Evolutionary conservation across 768 basidiomycete genomes (phyloP).

Genomic region (Suillus ampliporus): DNA sequence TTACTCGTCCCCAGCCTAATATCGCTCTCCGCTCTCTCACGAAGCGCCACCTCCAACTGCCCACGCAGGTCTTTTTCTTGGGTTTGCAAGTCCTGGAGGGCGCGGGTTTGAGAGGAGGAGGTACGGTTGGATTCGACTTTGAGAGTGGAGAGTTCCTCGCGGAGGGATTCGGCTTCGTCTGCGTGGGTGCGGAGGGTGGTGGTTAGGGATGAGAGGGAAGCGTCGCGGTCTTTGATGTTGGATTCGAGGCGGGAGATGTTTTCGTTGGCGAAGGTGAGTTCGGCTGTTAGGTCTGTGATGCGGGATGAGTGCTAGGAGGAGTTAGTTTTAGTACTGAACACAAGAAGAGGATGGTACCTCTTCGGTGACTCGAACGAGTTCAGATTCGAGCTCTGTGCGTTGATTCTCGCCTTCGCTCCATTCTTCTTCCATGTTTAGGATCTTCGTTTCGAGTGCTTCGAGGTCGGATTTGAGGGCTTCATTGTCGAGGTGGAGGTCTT

Average conservation of each 20-base stretch:
- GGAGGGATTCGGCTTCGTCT: conserved; percentile 56
- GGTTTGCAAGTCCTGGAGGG: conserved; percentile 26
- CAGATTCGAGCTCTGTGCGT: conserved; percentile 58
- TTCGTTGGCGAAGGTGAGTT: conserved; percentile 60
- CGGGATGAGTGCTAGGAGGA: conserved; percentile 55
- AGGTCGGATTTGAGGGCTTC: conserved; percentile 22
- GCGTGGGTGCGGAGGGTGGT: conserved; percentile 54
- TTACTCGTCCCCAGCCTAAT: conserved; percentile 52
- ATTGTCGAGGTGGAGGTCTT: neutral
- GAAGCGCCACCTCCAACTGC: conserved; percentile 55
- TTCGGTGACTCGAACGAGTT: conserved; percentile 56
- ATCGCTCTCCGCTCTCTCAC: conserved; percentile 61
- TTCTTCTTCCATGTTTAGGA: conserved; percentile 55
- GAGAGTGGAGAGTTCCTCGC: conserved; percentile 58
- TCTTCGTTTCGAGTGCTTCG: conserved; percentile 48
- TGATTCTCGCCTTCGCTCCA: conserved; percentile 62
- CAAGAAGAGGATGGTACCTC: conserved; percentile 44
- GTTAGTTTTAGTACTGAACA: conserved; percentile 8
- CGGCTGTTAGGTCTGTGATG: conserved; percentile 56
- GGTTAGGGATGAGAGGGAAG: conserved; percentile 55
- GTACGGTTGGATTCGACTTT: conserved; percentile 60
- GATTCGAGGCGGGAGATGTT: conserved; percentile 61
- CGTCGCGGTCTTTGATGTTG: conserved; percentile 59
- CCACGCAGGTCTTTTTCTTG: conserved; percentile 16
- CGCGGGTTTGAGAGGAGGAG: conserved; percentile 51